Evolutionary conservation across 306 rosid species (phyloP), one percentile per base, ranked within the genome.

Genomic region (Delonix regia): DNA sequence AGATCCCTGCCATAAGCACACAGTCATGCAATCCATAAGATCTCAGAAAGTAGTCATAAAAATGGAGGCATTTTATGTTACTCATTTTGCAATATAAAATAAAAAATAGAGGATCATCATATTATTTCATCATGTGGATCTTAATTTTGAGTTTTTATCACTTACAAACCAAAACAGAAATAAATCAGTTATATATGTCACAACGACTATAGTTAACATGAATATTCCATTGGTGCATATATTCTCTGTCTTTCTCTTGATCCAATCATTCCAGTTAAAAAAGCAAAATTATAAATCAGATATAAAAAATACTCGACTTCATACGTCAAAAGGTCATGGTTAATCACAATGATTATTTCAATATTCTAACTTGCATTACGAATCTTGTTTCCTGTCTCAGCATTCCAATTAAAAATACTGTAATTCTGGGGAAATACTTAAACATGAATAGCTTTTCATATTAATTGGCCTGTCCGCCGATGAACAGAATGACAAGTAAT

Each of bases 1-100:
- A 96, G 89, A 87, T 96, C 99, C 83, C 99, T 96, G 96, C 65
- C 66, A 80, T 41, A 66, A n/a, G 63, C 21, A 81, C 63, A 80
- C 51, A 78, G 47, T 49, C 53, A 51, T 8, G 68, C 65, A 67
- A 42, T 65, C 71, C 48, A 53, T 36, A 66, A 65, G 78, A 53
- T 42, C n/a, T 38, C 24, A 59, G 24, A 45, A 75, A 80, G 34
- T 21, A 75, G 16, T 7, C 16, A 12, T 7, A 13, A 81, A 51
- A 7, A 33, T 10, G 9, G 67, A 83, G 77, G 51, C 33, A 24
- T 39, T 39, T 28, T 21, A 59, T 42, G 39, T 19, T 41, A 75
- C 47, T 15, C 27, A 64, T 27, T 11, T 25, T 27, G 49, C 36
- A 56, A 73, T 55, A 41, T 19, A 19, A 73, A 47, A 73, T 7